Base-by-base conservation (phyloP, 768 basidiomycete genomes). In the Rubroboletus satanas region DNA sequence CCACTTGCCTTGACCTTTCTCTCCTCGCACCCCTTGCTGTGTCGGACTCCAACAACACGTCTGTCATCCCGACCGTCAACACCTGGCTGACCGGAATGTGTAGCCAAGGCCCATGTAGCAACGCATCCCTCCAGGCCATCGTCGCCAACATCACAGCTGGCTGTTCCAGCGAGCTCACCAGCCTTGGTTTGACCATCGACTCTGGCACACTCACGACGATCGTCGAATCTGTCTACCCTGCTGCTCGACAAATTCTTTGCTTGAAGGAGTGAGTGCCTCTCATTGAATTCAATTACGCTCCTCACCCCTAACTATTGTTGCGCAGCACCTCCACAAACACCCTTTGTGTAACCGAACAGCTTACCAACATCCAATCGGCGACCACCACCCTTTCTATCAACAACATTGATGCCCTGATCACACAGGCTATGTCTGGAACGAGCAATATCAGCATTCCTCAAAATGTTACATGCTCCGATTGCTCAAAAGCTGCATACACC, bases 41-140 rank as follows among this genome's bases (percentile, higher is more conserved):
- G 23, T 55, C 58, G 3, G 65, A 66, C 37, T 62, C 68, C 4
- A 58, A 48, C 31, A 60, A 52, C 23, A 64, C 68, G 12, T 77
- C 77, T 0, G 38, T 78, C 49, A 62, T 78, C 33, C 58, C 67
- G 2, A 70, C 82, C 12, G 60, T 89, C 52, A 73, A 85, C 68
- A 76, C 49, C 38, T 91, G 88, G 88, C 69, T 88, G 45, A 75
- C 70, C 0, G 79, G 78, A 45, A 36, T 86, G 49, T 88, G 87
- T 65, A 59, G 75, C 17, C 70, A 72, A 44, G 70, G 71, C 4
- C 66, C 80, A 9, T 89, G 88, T 66, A 79, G 74, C 60, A 86
- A 90, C 56, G 70, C 70, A 18, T 83, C 85, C 0, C 74, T 91
- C 10, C 69, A 83, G 18, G 62, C 73, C 2, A 73, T 88, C 43